A percentile compares a stretch with the other conserved stretches of the same genome.
These are phyloP conservation scores for Beta macrorhiza DNA, from an alignment of 179 eudicot species.

Conservation along the genomic window DNA sequence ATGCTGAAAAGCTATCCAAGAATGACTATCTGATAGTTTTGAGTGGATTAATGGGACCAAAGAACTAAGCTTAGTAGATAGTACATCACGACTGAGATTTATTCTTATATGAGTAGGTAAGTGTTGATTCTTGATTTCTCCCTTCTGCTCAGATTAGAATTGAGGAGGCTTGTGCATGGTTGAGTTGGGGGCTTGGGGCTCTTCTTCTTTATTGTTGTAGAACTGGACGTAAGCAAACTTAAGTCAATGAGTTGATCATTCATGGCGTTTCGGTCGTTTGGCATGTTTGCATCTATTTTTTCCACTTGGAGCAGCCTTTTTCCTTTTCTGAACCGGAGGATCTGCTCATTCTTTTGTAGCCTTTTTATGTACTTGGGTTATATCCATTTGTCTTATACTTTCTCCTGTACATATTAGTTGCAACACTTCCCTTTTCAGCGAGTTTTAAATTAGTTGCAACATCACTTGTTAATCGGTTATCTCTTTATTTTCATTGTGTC, in stretches of 20 bases:
- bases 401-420: too few species aligned
- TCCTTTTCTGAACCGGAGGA: neutral
- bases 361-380: neutral
- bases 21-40: neutral
- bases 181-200: neutral
- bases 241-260: too few species aligned
- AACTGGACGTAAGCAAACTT: neutral
- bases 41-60: neutral
- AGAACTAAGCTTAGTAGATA: neutral
- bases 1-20: neutral
- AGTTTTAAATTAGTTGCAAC: too few species aligned
- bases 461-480: too few species aligned
- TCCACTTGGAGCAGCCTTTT: neutral
- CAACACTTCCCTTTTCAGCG: too few species aligned
- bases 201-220: neutral
- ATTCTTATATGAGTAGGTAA: too few species aligned
- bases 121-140: neutral
- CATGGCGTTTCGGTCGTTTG: neutral
- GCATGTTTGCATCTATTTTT: too few species aligned
- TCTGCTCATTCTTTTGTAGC: neutral
- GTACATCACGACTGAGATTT: neutral
- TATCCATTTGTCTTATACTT: too few species aligned
- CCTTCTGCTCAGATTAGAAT: neutral
- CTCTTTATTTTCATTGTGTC: too few species aligned
- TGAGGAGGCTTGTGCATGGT: too few species aligned